Conservation (phyloP, 345 rosid genomes). For the Moringa oleifera region DNA sequence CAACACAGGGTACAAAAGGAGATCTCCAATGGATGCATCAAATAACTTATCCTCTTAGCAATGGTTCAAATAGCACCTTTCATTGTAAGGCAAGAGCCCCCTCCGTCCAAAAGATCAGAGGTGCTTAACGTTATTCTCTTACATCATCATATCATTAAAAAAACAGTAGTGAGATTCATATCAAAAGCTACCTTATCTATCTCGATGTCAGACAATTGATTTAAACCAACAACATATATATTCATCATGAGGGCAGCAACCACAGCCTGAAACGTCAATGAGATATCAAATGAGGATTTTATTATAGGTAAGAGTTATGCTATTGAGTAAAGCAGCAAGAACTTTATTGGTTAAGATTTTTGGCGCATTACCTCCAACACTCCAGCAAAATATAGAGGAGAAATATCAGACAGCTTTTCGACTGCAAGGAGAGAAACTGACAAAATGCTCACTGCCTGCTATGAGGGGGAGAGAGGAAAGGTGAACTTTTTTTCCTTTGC, state of each 20-base stretch:
- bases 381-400: constrained; percentile 63
- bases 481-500: not conserved
- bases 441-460: constrained; percentile 76
- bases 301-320: not conserved
- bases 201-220: constrained; percentile 84
- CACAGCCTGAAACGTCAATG: constrained; percentile 57
- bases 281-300: constrained; percentile 2
- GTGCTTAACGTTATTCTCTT: not conserved
- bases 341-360: not conserved
- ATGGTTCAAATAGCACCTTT: too few relatives aligned
- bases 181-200: constrained; percentile 72
- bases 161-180: not conserved
- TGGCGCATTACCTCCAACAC: constrained; percentile 58
- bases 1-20: constrained; percentile 2
- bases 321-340: not conserved
- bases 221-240: constrained; percentile 84
- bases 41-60: not conserved
- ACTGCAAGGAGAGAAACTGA: constrained; percentile 94
- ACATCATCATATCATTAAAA: too few relatives aligned
- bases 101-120: not conserved
- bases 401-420: constrained; percentile 69
- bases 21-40: not conserved
- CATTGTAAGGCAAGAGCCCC: not conserved
- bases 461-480: constrained; percentile 10
- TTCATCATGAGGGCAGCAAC: constrained; percentile 94